Conservation (phyloP, 495 filamentous ascomycete species). For the Hypoxylon trugodes region DNA sequence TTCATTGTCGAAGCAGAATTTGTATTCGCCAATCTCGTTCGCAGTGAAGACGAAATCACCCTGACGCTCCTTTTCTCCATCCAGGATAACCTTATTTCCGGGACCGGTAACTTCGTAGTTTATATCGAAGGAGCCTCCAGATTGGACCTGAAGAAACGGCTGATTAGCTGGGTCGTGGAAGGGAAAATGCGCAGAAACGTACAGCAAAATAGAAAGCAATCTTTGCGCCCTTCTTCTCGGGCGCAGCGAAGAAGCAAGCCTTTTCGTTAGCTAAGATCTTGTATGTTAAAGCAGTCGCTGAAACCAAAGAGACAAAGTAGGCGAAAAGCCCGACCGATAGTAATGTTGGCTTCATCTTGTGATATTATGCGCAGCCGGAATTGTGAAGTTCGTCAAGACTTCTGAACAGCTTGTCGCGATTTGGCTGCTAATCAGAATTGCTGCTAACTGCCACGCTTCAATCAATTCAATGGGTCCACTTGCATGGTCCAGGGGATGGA, state of each 20-base stretch:
- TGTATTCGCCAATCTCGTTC: conserved; percentile 90
- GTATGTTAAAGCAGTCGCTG: conserved; percentile 94
- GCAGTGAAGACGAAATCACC: conserved; percentile 99
- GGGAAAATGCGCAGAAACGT: conserved; percentile 46
- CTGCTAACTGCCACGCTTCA: conserved; percentile 24
- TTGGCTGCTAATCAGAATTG: no score
- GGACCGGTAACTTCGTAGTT: conserved; percentile 91
- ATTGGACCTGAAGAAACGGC: conserved; percentile 77
- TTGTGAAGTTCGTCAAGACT: conserved; percentile 24
- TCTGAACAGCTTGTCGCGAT: conserved; percentile 42
- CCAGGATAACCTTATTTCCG: conserved; percentile 80
- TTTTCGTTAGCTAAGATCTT: conserved; percentile 89
- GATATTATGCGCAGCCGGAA: conserved; percentile 30
- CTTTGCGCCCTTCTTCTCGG: conserved; percentile 80
- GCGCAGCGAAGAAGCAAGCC: conserved; percentile 89
- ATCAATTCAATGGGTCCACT: neutral
- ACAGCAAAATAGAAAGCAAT: conserved; percentile 99
- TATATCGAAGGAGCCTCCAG: conserved; percentile 93
- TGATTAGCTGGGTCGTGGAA: conserved; percentile 1
- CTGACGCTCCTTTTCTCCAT: conserved; percentile 91
- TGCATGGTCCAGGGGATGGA: conserved; percentile 28
- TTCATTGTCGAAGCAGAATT: conserved; percentile 98
- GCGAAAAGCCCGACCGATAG: conserved; percentile 68
- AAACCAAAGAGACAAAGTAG: conserved; percentile 64
- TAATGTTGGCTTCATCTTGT: conserved; percentile 60